Conservation (phyloP, 169 alveolate genomes). For the Plasmodium adleri region DNA sequence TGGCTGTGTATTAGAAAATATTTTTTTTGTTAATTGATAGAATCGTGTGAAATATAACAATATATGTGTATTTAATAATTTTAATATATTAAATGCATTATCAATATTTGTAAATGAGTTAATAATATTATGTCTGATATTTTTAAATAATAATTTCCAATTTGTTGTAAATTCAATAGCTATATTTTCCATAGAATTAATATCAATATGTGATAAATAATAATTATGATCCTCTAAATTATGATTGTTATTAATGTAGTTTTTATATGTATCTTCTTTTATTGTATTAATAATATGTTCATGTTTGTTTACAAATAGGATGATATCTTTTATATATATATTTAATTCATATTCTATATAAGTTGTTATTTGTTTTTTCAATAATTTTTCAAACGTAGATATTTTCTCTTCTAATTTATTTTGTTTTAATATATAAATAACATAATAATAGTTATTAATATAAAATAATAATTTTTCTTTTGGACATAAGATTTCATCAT, state of each 20-base stretch:
- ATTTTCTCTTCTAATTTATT: constrained; percentile 45
- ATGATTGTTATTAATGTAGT: neutral
- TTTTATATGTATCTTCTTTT: constrained; percentile 3
- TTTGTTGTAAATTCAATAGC: constrained; percentile 38
- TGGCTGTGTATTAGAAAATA: constrained; percentile 8
- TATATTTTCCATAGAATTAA: constrained; percentile 38
- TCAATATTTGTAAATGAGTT: constrained; percentile 48
- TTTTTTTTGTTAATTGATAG: constrained; percentile 25
- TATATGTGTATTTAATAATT: constrained; percentile 42
- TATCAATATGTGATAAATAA: constrained; percentile 74
- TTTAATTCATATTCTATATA: constrained; percentile 36
- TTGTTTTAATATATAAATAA: constrained; percentile 12
- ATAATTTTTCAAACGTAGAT: constrained; percentile 10
- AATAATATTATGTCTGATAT: constrained; percentile 25
- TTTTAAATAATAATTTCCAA: constrained; percentile 45
- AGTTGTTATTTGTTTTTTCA: constrained; percentile 29
- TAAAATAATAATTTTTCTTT: constrained; percentile 45
- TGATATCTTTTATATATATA: constrained; percentile 34
- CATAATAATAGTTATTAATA: constrained; percentile 51
- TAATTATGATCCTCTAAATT: neutral
- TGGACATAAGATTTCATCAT: neutral
- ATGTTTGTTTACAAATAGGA: constrained; percentile 46
- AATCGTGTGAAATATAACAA: constrained; percentile 62
- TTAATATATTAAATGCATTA: constrained; percentile 31
- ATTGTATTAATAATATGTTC: constrained; percentile 18